Conservation (phyloP, 306 rosid species). For the Glycyrrhiza uralensis region DNA sequence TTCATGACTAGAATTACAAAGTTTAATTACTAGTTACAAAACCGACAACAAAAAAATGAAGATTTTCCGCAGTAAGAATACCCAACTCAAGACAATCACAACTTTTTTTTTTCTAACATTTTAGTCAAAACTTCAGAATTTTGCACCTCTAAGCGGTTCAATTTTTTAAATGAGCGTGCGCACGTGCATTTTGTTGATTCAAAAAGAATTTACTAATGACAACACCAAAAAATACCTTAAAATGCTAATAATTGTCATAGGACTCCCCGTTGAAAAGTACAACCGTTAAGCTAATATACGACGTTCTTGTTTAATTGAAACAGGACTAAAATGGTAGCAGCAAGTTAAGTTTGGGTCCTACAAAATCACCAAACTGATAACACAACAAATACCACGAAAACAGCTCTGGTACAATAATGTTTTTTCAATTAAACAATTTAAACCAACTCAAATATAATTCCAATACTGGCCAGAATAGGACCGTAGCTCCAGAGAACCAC, state of each 20-base stretch:
- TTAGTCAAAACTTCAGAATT: too few relatives aligned
- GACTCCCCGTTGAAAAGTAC: background rate
- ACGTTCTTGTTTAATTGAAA: conserved; percentile 1
- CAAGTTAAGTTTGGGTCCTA: conserved; percentile 2
- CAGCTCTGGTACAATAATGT: conserved; percentile 5
- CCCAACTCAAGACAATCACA: too few relatives aligned
- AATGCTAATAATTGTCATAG: background rate
- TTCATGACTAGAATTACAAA: too few relatives aligned
- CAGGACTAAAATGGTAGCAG: background rate
- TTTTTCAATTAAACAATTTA: conserved; percentile 25
- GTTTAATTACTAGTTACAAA: too few relatives aligned
- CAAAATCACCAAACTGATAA: conserved; percentile 17
- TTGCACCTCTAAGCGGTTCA: too few relatives aligned
- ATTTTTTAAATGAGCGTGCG: too few relatives aligned
- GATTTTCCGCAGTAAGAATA: too few relatives aligned
- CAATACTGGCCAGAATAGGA: background rate
- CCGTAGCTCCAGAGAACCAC: background rate
- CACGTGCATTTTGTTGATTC: background rate
- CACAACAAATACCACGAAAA: background rate
- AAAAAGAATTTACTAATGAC: background rate
- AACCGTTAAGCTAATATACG: background rate
- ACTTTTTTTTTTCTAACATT: too few relatives aligned
- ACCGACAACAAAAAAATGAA: too few relatives aligned
- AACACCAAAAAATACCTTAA: background rate
- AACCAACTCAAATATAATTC: background rate